Percentiles rank a stretch among this genome's conserved stretches.
Conservation (phyloP, 1,139 yeast species). For the Candida albicans region DNA sequence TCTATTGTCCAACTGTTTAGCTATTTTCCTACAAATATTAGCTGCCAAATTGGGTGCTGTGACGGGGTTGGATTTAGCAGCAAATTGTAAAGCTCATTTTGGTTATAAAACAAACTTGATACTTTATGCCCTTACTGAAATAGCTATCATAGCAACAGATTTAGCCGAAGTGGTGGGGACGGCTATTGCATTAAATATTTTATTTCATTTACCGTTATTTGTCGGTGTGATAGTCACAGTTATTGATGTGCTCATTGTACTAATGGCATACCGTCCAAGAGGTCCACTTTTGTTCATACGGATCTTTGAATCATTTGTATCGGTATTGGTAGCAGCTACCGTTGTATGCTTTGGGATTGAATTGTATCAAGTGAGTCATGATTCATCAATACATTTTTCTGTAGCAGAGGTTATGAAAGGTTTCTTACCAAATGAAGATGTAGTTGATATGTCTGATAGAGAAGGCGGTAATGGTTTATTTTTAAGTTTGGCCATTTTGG, state of each 20-base stretch:
- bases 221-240: constrained; percentile 82
- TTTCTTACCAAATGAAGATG: constrained; percentile 71
- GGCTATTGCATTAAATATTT: constrained; percentile 82
- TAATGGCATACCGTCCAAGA: constrained; percentile 87
- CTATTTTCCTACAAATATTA: constrained; percentile 79
- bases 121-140: constrained; percentile 74
- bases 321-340: constrained; percentile 74
- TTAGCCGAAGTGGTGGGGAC: constrained; percentile 94
- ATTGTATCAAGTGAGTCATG: constrained; percentile 63
- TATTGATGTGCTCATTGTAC: constrained; percentile 77
- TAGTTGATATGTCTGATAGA: constrained; percentile 57
- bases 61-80: constrained; percentile 87
- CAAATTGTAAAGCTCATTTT: constrained; percentile 77
- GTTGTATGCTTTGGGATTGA: constrained; percentile 85
- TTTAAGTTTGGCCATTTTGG: constrained; percentile 84
- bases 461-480: constrained; percentile 74
- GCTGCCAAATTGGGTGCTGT: constrained; percentile 88
- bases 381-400: constrained; percentile 48
- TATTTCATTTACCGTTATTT: constrained; percentile 73
- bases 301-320: constrained; percentile 79
- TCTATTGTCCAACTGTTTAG: constrained; percentile 79
- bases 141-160: constrained; percentile 90
- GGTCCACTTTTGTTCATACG: constrained; percentile 79
- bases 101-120: constrained; percentile 60
- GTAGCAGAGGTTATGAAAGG: constrained; percentile 64